Conservation (phyloP, 129 eudicot genomes). For the Artemisia annua region DNA sequence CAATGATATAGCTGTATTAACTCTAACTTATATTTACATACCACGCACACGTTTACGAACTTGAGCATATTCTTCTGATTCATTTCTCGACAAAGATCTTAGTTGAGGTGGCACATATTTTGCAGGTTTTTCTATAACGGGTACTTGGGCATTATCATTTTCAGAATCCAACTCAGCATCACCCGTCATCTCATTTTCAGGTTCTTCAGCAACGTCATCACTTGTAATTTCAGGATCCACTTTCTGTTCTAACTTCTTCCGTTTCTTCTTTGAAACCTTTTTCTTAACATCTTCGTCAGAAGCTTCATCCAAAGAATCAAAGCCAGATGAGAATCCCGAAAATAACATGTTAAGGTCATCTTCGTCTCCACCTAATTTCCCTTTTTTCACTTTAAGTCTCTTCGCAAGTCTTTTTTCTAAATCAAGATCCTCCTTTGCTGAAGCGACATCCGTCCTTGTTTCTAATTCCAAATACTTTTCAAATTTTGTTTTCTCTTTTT, state of each 20-base stretch:
- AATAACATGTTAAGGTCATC: constrained; percentile 64
- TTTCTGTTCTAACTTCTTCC: constrained; percentile 35
- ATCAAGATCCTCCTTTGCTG: constrained; percentile 52
- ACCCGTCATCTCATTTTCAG: constrained; percentile 7
- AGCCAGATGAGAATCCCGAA: constrained; percentile 58
- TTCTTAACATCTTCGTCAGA: constrained; percentile 14
- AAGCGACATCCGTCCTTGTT: constrained; percentile 23
- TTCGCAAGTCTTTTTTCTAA: constrained; percentile 64
- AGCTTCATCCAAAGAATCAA: constrained; percentile 33
- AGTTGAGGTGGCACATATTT: constrained; percentile 89
- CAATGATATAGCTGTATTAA: neutral
- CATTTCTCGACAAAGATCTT: constrained; percentile 48
- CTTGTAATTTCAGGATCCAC: constrained; percentile 26
- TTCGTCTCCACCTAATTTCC: constrained; percentile 57
- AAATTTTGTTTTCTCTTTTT: constrained; percentile 53
- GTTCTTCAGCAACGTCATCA: constrained; percentile 27
- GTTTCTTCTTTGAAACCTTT: neutral
- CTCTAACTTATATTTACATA: constrained; percentile 30
- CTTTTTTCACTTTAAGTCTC: constrained; percentile 62
- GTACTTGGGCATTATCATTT: constrained; percentile 18
- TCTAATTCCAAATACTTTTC: constrained; percentile 54
- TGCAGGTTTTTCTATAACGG: constrained; percentile 23
- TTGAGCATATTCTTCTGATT: constrained; percentile 59
- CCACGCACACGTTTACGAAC: constrained; percentile 76
- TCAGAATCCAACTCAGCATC: neutral